These are phyloP conservation scores for Ceratobasidium sp. DNA, from an alignment of 1,284 basidiomycete genomes.

Conservation along the genomic window DNA sequence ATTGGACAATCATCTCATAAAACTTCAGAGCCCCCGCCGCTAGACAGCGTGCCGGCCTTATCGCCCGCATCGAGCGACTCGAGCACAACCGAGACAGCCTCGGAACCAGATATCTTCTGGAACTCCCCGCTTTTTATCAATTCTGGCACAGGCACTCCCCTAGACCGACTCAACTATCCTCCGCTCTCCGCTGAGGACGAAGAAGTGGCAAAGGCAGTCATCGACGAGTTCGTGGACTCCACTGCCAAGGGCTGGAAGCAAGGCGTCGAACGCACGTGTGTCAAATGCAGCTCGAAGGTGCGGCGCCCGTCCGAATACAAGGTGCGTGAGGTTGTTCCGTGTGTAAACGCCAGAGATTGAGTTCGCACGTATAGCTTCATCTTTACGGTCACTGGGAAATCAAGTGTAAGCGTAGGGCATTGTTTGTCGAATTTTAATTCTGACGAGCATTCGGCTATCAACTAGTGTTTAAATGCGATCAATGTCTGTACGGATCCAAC, in stretches of 20 bases:
- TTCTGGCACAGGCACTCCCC: too few species aligned
- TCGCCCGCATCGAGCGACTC: constrained; percentile 9
- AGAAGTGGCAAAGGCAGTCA: background rate
- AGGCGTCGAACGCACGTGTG: background rate
- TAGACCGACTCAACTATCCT: too few species aligned
- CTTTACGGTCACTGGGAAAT: background rate
- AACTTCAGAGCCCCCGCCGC: background rate
- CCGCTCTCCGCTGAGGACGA: too few species aligned
- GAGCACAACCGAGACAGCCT: background rate
- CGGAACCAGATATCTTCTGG: too few species aligned
- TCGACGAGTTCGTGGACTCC: background rate
- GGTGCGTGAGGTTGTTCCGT: background rate
- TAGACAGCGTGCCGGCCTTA: background rate
- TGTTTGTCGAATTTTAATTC: background rate
- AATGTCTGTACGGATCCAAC: background rate
- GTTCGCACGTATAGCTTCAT: background rate
- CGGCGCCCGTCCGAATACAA: constrained; percentile 5
- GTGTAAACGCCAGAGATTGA: background rate
- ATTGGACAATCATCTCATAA: too few species aligned
- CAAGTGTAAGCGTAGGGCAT: background rate
- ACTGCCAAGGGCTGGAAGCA: background rate
- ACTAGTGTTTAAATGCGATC: background rate
- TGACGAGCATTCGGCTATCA: too few species aligned
- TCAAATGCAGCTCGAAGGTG: background rate
- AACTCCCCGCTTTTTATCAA: too few species aligned